phyloP scores from a whole-genome alignment of 176 grass and related monocot species.

The Oryza meridionalis region DNA sequence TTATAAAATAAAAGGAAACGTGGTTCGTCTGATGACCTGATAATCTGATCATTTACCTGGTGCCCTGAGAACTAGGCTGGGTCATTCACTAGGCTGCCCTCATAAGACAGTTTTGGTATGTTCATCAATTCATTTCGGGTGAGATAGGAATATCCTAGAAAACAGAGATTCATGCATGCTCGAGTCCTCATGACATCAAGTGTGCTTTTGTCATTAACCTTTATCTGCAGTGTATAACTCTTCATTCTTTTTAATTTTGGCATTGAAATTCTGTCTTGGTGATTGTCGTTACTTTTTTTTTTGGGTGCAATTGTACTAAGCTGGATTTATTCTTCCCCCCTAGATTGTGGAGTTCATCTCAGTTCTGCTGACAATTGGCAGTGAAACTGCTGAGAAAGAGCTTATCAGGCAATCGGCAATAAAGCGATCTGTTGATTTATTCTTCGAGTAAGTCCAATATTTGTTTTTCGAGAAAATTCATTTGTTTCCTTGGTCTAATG shows the following conservation, averaged over 20 bases:
- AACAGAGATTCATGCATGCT: slow-evolving; percentile 4
- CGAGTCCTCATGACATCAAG: slow-evolving; percentile 1
- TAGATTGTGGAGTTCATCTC: slow-evolving; percentile 99
- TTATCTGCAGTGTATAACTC: slow-evolving; percentile 14
- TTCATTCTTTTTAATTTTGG: slow-evolving; percentile 32
- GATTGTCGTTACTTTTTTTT: slow-evolving; percentile 30
- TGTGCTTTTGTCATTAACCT: background rate
- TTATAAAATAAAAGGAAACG: background rate
- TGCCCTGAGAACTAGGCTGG: background rate
- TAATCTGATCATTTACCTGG: background rate
- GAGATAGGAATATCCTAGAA: background rate
- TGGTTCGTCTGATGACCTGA: background rate
- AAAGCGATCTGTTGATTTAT: slow-evolving; percentile 75
- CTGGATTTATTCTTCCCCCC: background rate
- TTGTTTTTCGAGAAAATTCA: background rate
- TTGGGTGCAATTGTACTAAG: slow-evolving; percentile 15
- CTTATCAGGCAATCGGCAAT: slow-evolving; percentile 81
- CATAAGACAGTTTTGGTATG: background rate
- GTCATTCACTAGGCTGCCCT: background rate
- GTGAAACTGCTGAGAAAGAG: slow-evolving; percentile 89
- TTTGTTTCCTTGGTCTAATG: slow-evolving; percentile 2
- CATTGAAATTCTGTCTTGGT: background rate
- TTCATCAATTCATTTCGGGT: slow-evolving; percentile 16
- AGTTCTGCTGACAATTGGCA: slow-evolving; percentile 91
- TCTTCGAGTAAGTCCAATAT: slow-evolving; percentile 82